Evolutionary conservation across 768 basidiomycete genomes (phyloP).

Genomic region (Hortiboletus flavorubellus): DNA sequence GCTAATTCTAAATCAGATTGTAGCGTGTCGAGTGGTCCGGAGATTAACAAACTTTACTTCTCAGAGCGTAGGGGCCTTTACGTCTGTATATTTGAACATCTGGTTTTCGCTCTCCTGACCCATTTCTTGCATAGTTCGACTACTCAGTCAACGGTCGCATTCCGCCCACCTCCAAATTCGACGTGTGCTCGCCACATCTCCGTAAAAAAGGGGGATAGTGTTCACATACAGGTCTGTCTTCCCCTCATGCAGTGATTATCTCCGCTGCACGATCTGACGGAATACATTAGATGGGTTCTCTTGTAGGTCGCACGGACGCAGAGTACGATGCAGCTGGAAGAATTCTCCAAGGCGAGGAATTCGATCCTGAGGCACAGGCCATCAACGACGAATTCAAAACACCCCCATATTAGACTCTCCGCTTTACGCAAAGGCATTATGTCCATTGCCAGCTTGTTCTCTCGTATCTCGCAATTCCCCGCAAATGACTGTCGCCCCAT

Average conservation of each 20-base stretch:
- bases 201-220: constrained; percentile 44
- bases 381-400: constrained; percentile 64
- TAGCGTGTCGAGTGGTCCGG: constrained; percentile 60
- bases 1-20: constrained; percentile 46
- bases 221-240: constrained; percentile 56
- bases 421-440: not conserved
- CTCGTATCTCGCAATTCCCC: not conserved
- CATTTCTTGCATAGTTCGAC: constrained; percentile 31
- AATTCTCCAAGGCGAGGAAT: constrained; percentile 40
- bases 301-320: constrained; percentile 44
- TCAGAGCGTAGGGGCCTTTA: constrained; percentile 46
- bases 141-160: constrained; percentile 55
- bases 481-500: not conserved
- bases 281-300: constrained; percentile 62
- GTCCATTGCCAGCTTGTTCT: not conserved
- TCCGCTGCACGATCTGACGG: constrained; percentile 6
- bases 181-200: constrained; percentile 24
- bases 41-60: constrained; percentile 57
- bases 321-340: constrained; percentile 61
- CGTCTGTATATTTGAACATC: constrained; percentile 37
- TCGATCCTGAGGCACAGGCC: constrained; percentile 58
- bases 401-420: constrained; percentile 38
- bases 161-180: constrained; percentile 42
- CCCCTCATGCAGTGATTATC: not conserved
- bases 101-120: constrained; percentile 25